These are phyloP conservation scores for Artemisia argyi DNA, from an alignment of 129 eudicot species.

Conservation along the genomic window DNA sequence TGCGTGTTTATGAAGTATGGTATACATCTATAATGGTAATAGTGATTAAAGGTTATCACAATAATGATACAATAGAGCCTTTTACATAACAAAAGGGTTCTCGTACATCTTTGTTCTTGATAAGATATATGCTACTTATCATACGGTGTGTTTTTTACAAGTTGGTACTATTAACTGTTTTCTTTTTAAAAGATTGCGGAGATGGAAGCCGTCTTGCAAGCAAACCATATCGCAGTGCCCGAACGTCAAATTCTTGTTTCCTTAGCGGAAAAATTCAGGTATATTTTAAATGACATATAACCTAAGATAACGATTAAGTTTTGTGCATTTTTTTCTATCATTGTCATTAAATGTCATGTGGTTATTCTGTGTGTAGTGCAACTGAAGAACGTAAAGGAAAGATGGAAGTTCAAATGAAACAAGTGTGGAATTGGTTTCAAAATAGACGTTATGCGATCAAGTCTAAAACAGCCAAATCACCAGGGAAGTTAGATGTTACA, in stretches of 20 bases:
- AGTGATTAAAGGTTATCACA: neutral
- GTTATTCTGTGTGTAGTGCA: conserved; percentile 40
- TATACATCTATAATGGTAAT: neutral
- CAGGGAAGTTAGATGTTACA: conserved; percentile 40
- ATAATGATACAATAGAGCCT: neutral
- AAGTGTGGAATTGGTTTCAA: conserved; percentile 98
- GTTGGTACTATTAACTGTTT: conserved; percentile 15
- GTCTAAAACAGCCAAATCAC: conserved; percentile 69
- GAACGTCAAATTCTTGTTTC: conserved; percentile 71
- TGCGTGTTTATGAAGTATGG: neutral
- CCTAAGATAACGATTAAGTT: neutral
- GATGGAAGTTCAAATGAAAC: conserved; percentile 81
- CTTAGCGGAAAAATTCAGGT: conserved; percentile 90
- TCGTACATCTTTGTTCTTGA: neutral
- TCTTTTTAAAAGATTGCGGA: conserved; percentile 56
- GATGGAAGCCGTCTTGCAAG: conserved; percentile 89
- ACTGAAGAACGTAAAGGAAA: conserved; percentile 76
- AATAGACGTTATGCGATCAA: conserved; percentile 91
- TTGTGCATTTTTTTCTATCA: neutral
- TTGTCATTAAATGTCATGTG: neutral
- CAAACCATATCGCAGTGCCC: conserved; percentile 58
- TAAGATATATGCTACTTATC: neutral
- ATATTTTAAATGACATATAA: conserved; percentile 4
- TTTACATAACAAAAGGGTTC: neutral
- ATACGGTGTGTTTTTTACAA: neutral